phyloP scores from a whole-genome alignment of 2,329 filamentous ascomycete genomes.

The Epichloe brachyelytri region DNA sequence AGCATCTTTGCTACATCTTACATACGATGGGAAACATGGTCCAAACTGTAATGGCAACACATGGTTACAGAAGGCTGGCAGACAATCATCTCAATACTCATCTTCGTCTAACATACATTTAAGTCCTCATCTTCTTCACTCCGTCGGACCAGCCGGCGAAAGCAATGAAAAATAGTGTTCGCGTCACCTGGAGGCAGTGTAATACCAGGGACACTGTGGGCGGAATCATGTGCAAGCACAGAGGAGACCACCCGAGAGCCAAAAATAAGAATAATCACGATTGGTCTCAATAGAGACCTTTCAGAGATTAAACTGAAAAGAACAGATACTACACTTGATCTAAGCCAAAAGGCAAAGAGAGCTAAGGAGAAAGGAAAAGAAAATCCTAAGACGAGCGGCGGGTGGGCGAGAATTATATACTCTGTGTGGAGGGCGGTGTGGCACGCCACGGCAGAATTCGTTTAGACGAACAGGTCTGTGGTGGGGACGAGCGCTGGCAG shows the following conservation, averaged over 20 bases:
- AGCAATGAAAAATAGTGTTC: conserved; percentile 28
- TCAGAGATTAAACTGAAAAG: conserved; percentile 96
- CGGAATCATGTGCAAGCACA: conserved; percentile 28
- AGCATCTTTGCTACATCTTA: accelerated
- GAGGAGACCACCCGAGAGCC: conserved; percentile 21
- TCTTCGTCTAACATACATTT: not conserved
- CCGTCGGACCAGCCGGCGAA: conserved; percentile 21
- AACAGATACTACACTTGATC: conserved; percentile 96
- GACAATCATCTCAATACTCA: accelerated
- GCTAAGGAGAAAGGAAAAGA: conserved; percentile 25
- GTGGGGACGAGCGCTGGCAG: conserved; percentile 1
- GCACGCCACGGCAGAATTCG: conserved; percentile 6
- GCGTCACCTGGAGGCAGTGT: conserved; percentile 33
- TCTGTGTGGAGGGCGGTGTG: conserved; percentile 5
- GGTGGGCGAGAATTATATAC: conserved; percentile 15
- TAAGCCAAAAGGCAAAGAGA: conserved; percentile 53
- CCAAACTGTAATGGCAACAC: no score
- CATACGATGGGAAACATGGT: no score
- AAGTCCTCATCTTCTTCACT: conserved; percentile 24
- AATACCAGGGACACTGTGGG: conserved; percentile 32
- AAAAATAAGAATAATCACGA: conserved; percentile 69
- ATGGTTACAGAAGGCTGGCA: no score
- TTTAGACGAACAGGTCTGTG: not conserved
- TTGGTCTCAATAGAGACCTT: conserved; percentile 60
- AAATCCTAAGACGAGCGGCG: conserved; percentile 9